phyloP scores from a whole-genome alignment of 345 rosid species.

The Brassica juncea region DNA sequence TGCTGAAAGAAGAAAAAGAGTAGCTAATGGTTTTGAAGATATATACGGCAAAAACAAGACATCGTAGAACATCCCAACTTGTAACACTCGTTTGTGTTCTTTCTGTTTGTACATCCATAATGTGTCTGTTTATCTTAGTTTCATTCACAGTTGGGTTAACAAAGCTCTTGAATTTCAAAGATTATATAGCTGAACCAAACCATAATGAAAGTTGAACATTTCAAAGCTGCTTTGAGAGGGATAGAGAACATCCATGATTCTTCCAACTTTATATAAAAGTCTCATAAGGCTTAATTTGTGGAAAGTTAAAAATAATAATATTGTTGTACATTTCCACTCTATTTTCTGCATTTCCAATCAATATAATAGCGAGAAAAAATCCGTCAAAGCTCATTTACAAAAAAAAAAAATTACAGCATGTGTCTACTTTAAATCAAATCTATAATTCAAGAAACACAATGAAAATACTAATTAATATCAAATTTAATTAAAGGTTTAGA shows the following conservation, averaged over 20 bases:
- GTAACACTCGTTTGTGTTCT: not conserved
- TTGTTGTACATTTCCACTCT: not conserved
- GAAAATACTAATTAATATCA: too few relatives aligned
- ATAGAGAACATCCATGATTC: too few relatives aligned
- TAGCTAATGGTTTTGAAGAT: slow-evolving; percentile 74
- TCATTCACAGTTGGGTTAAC: not conserved
- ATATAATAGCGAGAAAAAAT: too few relatives aligned
- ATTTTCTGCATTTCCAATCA: not conserved
- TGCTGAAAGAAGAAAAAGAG: slow-evolving; percentile 70
- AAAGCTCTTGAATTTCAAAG: not conserved
- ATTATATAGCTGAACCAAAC: not conserved
- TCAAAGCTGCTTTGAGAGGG: too few relatives aligned
- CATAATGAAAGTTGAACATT: too few relatives aligned
- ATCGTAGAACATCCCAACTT: slow-evolving; percentile 31
- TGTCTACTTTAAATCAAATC: too few relatives aligned
- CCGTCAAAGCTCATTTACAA: too few relatives aligned
- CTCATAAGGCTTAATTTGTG: too few relatives aligned
- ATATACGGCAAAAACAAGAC: slow-evolving; percentile 60
- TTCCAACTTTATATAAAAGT: too few relatives aligned
- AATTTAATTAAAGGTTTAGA: not conserved
- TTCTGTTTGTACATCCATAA: not conserved
- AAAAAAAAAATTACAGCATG: too few relatives aligned
- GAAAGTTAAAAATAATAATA: too few relatives aligned
- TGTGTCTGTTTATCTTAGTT: not conserved
- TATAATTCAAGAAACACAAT: too few relatives aligned